phyloP scores from a whole-genome alignment of 2,329 filamentous ascomycete species.

The Parascedosporium putredinis region DNA sequence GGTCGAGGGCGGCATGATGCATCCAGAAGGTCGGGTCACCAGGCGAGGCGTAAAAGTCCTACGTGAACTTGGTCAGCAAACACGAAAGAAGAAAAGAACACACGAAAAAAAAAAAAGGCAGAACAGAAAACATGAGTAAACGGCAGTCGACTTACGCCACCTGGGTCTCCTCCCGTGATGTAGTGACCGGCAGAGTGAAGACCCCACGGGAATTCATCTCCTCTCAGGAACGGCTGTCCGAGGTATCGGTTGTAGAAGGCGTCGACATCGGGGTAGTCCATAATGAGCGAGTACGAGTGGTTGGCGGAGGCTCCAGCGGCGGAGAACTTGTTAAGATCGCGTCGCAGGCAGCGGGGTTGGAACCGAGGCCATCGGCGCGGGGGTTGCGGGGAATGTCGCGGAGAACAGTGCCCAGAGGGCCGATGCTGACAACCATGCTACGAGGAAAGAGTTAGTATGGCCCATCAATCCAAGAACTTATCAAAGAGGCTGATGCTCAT shows the following conservation, averaged over 20 bases:
- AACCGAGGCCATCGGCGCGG: slow-evolving; percentile 19
- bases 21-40: slow-evolving; percentile 26
- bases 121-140: no score
- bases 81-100: no score
- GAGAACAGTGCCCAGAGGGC: slow-evolving; percentile 21
- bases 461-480: not conserved
- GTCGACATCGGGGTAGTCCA: slow-evolving; percentile 10
- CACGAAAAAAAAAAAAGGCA: no score
- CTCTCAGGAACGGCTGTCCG: slow-evolving; percentile 12
- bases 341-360: slow-evolving; percentile 34
- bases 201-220: slow-evolving; percentile 12
- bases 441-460: not conserved
- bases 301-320: slow-evolving; percentile 19
- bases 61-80: no score
- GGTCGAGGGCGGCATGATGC: slow-evolving; percentile 21
- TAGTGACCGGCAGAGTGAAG: slow-evolving; percentile 31
- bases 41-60: slow-evolving; percentile 27
- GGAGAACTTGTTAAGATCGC: slow-evolving; percentile 20
- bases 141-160: slow-evolving; percentile 7
- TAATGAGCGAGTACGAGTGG: slow-evolving; percentile 11
- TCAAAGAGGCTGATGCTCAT: no score
- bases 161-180: slow-evolving; percentile 25
- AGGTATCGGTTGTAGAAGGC: slow-evolving; percentile 13
- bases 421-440: slow-evolving; percentile 27
- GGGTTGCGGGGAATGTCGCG: slow-evolving; percentile 15